Evolutionary conservation across 2,329 filamentous ascomycete species (phyloP).

Genomic region (Alternaria burnsii): DNA sequence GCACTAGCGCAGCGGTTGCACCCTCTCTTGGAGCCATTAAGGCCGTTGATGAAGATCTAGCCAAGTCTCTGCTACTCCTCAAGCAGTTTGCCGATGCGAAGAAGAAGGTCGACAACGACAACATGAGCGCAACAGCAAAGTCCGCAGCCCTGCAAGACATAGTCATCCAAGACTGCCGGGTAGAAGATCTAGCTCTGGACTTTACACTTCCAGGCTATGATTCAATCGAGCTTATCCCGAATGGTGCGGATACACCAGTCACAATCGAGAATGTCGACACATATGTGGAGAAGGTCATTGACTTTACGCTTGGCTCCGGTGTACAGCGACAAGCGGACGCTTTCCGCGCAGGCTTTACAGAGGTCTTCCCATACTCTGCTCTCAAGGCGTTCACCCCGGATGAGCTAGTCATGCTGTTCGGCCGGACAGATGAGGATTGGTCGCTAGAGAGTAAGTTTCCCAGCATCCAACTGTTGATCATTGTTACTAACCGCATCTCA

Average conservation of each 20-base stretch:
- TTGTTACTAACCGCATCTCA: conserved; percentile 53
- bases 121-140: conserved; percentile 74
- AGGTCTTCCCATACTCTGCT: conserved; percentile 95
- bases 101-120: conserved; percentile 77
- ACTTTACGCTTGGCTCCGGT: conserved; percentile 88
- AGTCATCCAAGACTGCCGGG: conserved; percentile 74
- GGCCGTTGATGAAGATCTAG: conserved; percentile 84
- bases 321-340: conserved; percentile 90
- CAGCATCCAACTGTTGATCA: background rate
- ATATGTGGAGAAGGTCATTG: conserved; percentile 89
- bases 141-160: conserved; percentile 73
- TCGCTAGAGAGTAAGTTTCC: conserved; percentile 84
- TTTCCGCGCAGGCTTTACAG: conserved; percentile 89
- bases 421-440: conserved; percentile 94
- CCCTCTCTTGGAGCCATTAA: conserved; percentile 91
- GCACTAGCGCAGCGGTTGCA: conserved; percentile 68
- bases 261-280: conserved; percentile 90
- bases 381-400: conserved; percentile 93
- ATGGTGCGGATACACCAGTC: conserved; percentile 77
- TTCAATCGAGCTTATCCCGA: conserved; percentile 81
- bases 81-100: conserved; percentile 88
- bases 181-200: conserved; percentile 90
- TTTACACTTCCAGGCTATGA: conserved; percentile 91
- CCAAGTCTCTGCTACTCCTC: conserved; percentile 83
- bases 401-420: conserved; percentile 94